Base-by-base conservation (phyloP, 768 basidiomycete genomes). In the Tulasnella sp. region DNA sequence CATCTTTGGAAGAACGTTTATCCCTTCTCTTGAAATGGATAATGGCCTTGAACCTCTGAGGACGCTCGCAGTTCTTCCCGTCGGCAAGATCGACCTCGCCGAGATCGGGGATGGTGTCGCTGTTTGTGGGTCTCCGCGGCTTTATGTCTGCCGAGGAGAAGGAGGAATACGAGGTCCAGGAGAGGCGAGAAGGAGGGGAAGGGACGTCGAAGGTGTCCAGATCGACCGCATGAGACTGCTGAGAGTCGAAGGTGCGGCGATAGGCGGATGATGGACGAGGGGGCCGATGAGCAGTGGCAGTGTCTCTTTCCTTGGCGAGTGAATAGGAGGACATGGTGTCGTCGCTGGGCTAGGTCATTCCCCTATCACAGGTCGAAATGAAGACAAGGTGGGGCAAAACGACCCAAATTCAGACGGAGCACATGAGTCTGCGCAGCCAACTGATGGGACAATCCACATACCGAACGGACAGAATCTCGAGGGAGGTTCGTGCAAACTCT, bases 31-130 rank as follows among this genome's bases (percentile, higher is more conserved):
- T 53, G 12, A 36, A 53, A 17, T 53, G 52, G 14, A 57, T 57
- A 23, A 48, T 32, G 23, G 55, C 55, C 45, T 57, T 57, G 55
- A 57, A 57, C 42, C 42, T 29, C 45, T 57, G 55, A 17, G 55
- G 55, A 25, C 55, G 27, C 23, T 57, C 55, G 7, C 25, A 17
- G 41, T 57, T 57, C 55, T 48, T 43, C 12, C 55, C 55, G 42
- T 57, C 55, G 25, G 17, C 31, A 6, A 57, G 42, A 23, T 57
- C 55, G 19, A 57, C 45, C 25, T 31, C 55, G 15, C 55, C 55
- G 27, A 57, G 36, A 32, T 57, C 55, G 12, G 55, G 55, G 9
- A 57, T 9, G 52, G 17, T 40, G 7, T 19, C 6, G 41, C n/a
- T n/a, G n/a, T n/a, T n/a, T n/a, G n/a, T n/a, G n/a, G n/a, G n/a